These are phyloP conservation scores for Porcisia deanei DNA, from an alignment of 208 protist species.

Conservation along the genomic window DNA sequence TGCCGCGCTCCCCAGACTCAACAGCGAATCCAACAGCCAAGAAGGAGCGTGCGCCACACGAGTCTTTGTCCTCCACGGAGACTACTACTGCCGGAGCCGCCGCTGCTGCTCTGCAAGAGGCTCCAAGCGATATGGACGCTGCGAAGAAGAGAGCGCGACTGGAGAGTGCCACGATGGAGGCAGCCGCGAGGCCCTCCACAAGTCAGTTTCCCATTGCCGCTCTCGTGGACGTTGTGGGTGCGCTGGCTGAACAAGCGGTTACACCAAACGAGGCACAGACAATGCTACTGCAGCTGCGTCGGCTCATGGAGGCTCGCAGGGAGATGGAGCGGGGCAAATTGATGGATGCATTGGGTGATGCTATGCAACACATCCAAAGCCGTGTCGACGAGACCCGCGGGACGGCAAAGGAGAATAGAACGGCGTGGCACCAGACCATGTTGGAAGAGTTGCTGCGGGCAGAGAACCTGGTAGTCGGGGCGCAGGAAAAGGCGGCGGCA, in stretches of 20 bases:
- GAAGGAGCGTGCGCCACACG: neutral
- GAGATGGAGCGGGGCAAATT: slow-evolving; percentile 46
- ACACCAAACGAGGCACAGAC: slow-evolving; percentile 43
- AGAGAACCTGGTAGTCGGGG: slow-evolving; percentile 43
- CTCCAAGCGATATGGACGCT: slow-evolving; percentile 3
- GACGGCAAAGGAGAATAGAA: slow-evolving; percentile 36
- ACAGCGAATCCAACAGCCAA: slow-evolving; percentile 2
- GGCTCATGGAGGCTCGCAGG: slow-evolving; percentile 54
- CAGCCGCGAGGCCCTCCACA: slow-evolving; percentile 1
- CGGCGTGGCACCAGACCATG: slow-evolving; percentile 38
- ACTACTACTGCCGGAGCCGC: neutral
- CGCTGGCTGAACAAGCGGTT: slow-evolving; percentile 23
- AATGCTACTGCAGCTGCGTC: slow-evolving; percentile 61
- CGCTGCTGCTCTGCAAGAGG: neutral
- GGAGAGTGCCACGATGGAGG: slow-evolving; percentile 21
- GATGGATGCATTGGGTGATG: slow-evolving; percentile 42
- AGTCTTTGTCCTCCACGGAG: neutral
- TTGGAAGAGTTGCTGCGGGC: slow-evolving; percentile 47
- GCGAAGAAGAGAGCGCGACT: slow-evolving; percentile 31
- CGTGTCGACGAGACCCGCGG: slow-evolving; percentile 66
- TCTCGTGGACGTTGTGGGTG: slow-evolving; percentile 45
- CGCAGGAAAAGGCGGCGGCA: slow-evolving; percentile 54
- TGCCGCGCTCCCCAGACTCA: slow-evolving; percentile 3
- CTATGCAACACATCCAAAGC: slow-evolving; percentile 64
- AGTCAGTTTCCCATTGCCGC: slow-evolving; percentile 21